Base-by-base conservation (phyloP, 1,139 yeast species). In the Nakaseomyces nivariensis region DNA sequence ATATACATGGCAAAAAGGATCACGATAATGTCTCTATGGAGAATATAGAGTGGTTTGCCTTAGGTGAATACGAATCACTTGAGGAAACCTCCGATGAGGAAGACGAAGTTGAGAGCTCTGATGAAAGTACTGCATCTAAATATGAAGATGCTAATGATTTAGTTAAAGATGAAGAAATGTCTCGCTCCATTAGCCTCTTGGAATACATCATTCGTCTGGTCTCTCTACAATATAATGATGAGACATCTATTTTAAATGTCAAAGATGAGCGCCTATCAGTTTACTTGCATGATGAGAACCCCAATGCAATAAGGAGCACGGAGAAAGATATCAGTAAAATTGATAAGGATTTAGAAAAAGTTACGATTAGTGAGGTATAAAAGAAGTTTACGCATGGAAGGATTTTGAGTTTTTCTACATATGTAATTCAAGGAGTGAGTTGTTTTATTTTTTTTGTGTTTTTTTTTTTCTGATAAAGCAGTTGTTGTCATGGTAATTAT, bases 231-330 rank as follows among this genome's bases (percentile, higher is more conserved):
- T 70, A 76, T 22, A 77, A 72, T 54, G 92, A 85, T 58, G 81
- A 78, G 53, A 70, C 67, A 32, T 70, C 82, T 0, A 67, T 85
- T 7, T 64, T 80, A 25, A 69, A 76, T 3, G 76, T 82, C 10
- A 75, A 77, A 17, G 95, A 86, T 62, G 95, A 85, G 61, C 74
- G 85, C 25, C 68, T 86, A 22, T 68, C 83, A 8, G 61, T 81
- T 1, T 85, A 83, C 57, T 67, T 86, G 33, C 75, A 77, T 46
- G 89, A 85, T 58, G 87, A 82, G 53, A 70, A 69, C 46, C 61
- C 67, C 13, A 56, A 54, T 36, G 54, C 59, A 2, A 56, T 58
- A 27, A 51, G 53, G 37, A 48, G 52, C 25, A 45, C 48, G 31
- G 51, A 56, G 36, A 7, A n/a, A 8, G 33, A 32, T 24, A 49